phyloP scores from a whole-genome alignment of 192 early-diverging fungal genomes.

The Mortierella alpina region DNA sequence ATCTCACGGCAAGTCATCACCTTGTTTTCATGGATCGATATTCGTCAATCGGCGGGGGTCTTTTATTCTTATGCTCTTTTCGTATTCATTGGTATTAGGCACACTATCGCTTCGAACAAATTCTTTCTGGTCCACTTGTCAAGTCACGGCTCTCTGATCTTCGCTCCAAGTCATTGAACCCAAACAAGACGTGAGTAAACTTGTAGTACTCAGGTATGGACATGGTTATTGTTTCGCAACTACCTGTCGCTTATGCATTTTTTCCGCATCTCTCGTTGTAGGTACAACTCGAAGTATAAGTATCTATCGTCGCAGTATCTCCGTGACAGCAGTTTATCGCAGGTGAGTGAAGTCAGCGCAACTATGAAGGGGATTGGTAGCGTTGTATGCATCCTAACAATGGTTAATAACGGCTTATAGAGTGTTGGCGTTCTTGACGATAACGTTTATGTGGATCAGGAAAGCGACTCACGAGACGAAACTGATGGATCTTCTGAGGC shows the following conservation, averaged over 20 bases:
- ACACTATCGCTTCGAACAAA: constrained; percentile 33
- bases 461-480: not conserved
- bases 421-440: constrained; percentile 42
- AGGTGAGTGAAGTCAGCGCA: constrained; percentile 46
- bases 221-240: not conserved
- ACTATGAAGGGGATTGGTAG: not conserved
- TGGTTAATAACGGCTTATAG: not conserved
- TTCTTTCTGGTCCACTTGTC: constrained; percentile 27
- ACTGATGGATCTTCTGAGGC: not conserved
- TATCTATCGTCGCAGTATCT: constrained; percentile 70
- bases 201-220: not conserved
- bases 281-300: constrained; percentile 33
- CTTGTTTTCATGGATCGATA: no score
- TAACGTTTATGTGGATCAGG: constrained; percentile 6
- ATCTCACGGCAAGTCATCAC: constrained; percentile 43
- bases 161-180: constrained; percentile 35
- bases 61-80: not conserved
- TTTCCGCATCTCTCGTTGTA: not conserved
- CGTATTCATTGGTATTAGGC: constrained; percentile 5
- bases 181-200: constrained; percentile 31
- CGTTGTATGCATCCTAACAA: not conserved
- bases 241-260: not conserved
- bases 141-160: constrained; percentile 36
- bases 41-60: not conserved
- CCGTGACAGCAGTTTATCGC: constrained; percentile 69